A percentile compares a stretch with the other conserved stretches of the same genome.
phyloP scores from a whole-genome alignment of 306 rosid species.

The Dalbergia oliveri region DNA sequence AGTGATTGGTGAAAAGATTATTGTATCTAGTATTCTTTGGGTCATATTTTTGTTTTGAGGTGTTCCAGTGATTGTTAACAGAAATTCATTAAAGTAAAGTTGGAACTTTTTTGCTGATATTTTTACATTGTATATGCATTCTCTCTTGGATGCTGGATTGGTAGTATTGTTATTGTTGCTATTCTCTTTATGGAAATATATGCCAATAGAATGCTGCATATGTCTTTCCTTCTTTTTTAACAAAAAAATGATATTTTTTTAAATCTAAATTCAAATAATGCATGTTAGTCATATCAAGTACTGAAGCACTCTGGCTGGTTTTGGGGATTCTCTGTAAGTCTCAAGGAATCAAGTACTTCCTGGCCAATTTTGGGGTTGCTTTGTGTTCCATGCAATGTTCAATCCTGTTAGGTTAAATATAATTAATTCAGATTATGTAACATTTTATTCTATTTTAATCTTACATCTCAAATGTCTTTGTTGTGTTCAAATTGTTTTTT shows the following conservation, averaged over 20 bases:
- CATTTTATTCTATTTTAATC: no score
- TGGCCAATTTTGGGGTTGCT: not conserved
- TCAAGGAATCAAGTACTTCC: not conserved
- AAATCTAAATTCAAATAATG: not conserved
- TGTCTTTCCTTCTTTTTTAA: not conserved
- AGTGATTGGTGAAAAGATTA: not conserved
- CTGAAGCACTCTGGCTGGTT: not conserved
- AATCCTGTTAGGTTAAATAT: not conserved
- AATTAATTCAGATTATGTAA: no score
- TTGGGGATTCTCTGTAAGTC: not conserved
- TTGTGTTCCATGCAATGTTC: not conserved
- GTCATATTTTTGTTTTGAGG: not conserved
- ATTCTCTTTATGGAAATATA: not conserved
- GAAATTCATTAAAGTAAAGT: no score
- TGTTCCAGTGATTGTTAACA: not conserved
- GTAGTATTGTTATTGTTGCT: not conserved
- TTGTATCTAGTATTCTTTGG: not conserved
- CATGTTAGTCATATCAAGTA: not conserved
- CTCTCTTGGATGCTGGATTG: not conserved
- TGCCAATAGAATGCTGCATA: not conserved
- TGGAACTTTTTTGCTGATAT: not conserved
- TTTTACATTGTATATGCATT: not conserved
- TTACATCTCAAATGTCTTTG: not conserved
- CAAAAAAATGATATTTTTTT: no score
- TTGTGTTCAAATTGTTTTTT: conserved; percentile 2